phyloP scores from a whole-genome alignment of 805 yeast genomes.

The Saccharomycopsis olivae region DNA sequence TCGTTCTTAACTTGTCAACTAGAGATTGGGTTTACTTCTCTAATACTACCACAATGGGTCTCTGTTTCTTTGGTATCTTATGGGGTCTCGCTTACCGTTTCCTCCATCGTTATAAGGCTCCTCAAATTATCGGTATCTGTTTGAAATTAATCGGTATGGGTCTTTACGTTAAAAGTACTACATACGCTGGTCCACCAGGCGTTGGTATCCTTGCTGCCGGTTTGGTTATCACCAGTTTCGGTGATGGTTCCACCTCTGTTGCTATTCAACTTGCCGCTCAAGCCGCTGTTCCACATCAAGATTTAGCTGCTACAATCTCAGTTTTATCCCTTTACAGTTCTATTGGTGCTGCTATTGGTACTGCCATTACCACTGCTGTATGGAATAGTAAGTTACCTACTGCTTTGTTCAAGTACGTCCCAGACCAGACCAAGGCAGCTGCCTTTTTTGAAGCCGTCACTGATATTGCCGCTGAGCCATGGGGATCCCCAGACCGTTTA shows the following conservation, averaged over 20 bases:
- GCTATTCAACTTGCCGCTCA: constrained; percentile 30
- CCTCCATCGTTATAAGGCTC: constrained; percentile 29
- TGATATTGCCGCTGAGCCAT: constrained; percentile 22
- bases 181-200: constrained; percentile 20
- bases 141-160: constrained; percentile 29
- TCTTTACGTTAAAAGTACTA: constrained; percentile 19
- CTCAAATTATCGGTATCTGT: constrained; percentile 26
- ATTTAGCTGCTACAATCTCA: constrained; percentile 31
- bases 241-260: constrained; percentile 30
- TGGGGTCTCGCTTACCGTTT: constrained; percentile 27
- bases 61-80: constrained; percentile 29
- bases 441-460: constrained; percentile 22
- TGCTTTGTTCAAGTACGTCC: constrained; percentile 24
- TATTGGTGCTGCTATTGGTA: constrained; percentile 27
- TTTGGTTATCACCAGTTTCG: constrained; percentile 30
- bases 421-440: constrained; percentile 21
- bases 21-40: constrained; percentile 29
- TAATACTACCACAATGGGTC: constrained; percentile 28
- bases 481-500: constrained; percentile 23
- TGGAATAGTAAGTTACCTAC: constrained; percentile 27
- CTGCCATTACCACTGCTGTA: constrained; percentile 31
- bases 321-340: constrained; percentile 26
- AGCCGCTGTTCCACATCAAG: constrained; percentile 33
- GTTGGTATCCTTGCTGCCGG: constrained; percentile 25
- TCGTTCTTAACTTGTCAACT: constrained; percentile 25